A percentile compares a stretch with the other conserved stretches of the same genome.
These are phyloP conservation scores for Trichophyton schoenleinii DNA, from an alignment of 2,329 filamentous ascomycete species.

Conservation along the genomic window DNA sequence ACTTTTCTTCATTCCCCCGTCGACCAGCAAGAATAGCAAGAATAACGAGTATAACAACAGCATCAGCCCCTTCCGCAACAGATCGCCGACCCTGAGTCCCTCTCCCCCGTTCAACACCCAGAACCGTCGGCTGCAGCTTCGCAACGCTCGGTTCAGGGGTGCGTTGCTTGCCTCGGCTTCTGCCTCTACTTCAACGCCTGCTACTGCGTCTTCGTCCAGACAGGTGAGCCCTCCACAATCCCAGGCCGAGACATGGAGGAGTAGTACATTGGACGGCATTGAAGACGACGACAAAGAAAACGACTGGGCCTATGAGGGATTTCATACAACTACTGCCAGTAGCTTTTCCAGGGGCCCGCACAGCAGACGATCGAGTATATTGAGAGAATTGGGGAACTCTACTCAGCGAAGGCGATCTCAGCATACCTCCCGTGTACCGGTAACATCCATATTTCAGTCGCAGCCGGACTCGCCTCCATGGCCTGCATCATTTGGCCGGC, in stretches of 20 bases:
- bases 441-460: constrained; percentile 16
- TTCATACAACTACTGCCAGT: background rate
- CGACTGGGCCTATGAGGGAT: constrained; percentile 5
- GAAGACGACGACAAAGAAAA: constrained; percentile 14
- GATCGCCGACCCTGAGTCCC: constrained; percentile 6
- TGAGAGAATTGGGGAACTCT: constrained; percentile 23
- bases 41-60: too few relatives aligned
- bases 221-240: constrained; percentile 13
- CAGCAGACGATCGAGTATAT: constrained; percentile 17
- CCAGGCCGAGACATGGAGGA: constrained; percentile 15
- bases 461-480: constrained; percentile 6
- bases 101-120: constrained; percentile 13
- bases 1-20: background rate
- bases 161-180: constrained; percentile 12
- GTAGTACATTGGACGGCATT: constrained; percentile 12
- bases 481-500: background rate
- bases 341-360: background rate
- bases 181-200: constrained; percentile 3
- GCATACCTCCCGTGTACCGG: constrained; percentile 13
- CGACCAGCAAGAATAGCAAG: background rate
- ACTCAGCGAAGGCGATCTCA: constrained; percentile 14
- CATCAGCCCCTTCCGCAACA: background rate
- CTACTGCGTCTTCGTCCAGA: constrained; percentile 3
- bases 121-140: constrained; percentile 19
- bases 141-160: constrained; percentile 21